Base-by-base conservation (phyloP, 768 basidiomycete genomes). In the Phlebiopsis gigantea region DNA sequence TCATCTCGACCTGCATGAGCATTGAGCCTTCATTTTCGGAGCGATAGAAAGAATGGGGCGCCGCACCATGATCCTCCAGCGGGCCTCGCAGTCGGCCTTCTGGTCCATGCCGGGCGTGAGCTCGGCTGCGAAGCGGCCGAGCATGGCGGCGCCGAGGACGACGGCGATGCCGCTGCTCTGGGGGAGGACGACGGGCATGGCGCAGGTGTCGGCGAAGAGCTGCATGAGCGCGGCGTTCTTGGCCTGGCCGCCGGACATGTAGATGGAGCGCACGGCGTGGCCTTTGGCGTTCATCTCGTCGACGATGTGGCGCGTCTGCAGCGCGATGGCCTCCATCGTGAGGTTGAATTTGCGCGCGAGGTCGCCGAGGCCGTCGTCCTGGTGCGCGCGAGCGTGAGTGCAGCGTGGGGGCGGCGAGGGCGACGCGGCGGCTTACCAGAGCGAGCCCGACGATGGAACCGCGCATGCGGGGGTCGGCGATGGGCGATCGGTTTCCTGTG, bases 391-490 rank as follows among this genome's bases (percentile, higher is more conserved):
- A 24, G 42, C 15, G 17, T 58, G n/a, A 17, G 41, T 44, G 10
- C 30, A 30, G 29, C 29, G 25, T 57, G 49, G 22, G n/a, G 15
- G 2, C 12, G 21, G 39, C 60, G 50, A 17, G 43, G 10, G 55
- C 21, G 25, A 12, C 41, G 30, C 2, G 29, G 30, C 19, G 3
- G 68, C 77, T 34, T 65, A 85, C 88, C 53, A 98, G 82, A 46
- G 87, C 79, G 46, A 98, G 80, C 28, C 97, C 97, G 54, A 85
- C 78, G 57, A 98, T 86, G 49, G 93, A 88, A 19, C 97, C 97
- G 34, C 89, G 80, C 96, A 98, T 97, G 53, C 81, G 84, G n/a
- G 91, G 79, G 69, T 99, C 97, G 1, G 96, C 96, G 45, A 98
- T 84, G 1, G 97, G 97, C 0, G 95, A 98, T 58, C 97, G 81